phyloP scores from a whole-genome alignment of 768 basidiomycete genomes.

The Mycena metata region DNA sequence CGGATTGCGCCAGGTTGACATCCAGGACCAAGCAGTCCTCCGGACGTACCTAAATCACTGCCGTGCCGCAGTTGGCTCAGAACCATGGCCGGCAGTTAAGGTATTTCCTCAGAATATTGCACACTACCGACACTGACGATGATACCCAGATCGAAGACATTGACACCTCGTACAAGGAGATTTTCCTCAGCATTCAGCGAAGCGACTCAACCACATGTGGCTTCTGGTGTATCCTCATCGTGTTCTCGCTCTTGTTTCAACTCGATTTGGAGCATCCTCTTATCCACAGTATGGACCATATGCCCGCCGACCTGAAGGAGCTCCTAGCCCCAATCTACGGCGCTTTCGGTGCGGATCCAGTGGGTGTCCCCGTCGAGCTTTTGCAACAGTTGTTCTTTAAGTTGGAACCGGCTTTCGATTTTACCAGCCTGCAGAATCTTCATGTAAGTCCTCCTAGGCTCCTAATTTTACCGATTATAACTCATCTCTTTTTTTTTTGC shows the following conservation, averaged over 20 bases:
- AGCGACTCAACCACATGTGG: constrained; percentile 3
- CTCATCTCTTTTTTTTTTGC: neutral
- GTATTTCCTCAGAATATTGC: neutral
- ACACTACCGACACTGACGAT: too few species aligned
- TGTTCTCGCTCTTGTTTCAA: neutral
- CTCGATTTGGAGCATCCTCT: neutral
- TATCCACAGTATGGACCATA: neutral
- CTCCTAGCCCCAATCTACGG: constrained; percentile 1
- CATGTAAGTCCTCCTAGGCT: neutral
- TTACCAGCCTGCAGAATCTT: neutral
- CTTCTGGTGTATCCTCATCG: constrained; percentile 7
- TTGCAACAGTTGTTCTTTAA: neutral
- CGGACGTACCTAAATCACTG: neutral
- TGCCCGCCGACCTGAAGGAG: neutral
- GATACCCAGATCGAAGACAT: neutral
- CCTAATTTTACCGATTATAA: neutral
- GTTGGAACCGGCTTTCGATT: neutral
- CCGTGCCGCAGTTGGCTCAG: neutral
- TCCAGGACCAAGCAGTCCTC: neutral
- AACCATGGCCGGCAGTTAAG: too few species aligned
- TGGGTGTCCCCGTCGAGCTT: neutral
- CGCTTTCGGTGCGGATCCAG: neutral
- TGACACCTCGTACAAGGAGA: neutral
- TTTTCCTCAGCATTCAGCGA: neutral
- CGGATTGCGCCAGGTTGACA: neutral